Evolutionary conservation across 257 asterid genomes (phyloP).

Genomic region (Ehretia macrophylla): DNA sequence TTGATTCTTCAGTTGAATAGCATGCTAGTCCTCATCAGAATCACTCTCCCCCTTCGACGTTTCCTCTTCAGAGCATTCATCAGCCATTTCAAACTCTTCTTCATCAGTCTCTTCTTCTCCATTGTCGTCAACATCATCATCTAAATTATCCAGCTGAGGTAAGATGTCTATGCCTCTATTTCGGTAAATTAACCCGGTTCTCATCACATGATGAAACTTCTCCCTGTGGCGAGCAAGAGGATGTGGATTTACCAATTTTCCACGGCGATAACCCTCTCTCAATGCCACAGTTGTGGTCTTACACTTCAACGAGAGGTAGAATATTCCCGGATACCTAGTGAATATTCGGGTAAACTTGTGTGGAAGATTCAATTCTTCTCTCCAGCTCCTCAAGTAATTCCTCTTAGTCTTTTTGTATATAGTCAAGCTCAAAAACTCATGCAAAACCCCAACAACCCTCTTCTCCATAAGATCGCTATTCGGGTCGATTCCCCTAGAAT

Average conservation of each 20-base stretch:
- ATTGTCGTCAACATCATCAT: constrained; percentile 25
- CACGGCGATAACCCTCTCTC: constrained; percentile 81
- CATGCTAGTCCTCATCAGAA: constrained; percentile 46
- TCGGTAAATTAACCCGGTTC: constrained; percentile 77
- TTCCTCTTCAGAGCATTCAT: constrained; percentile 37
- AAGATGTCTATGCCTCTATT: constrained; percentile 58
- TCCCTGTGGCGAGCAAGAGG: constrained; percentile 69
- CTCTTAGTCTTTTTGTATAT: constrained; percentile 86
- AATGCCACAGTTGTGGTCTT: constrained; percentile 84
- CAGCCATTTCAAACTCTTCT: constrained; percentile 37
- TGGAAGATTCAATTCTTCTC: constrained; percentile 82
- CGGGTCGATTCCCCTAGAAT: constrained; percentile 72
- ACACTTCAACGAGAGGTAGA: constrained; percentile 80
- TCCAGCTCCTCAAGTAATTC: constrained; percentile 78
- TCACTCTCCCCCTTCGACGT: constrained; percentile 35
- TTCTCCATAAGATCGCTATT: constrained; percentile 93
- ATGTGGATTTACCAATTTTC: constrained; percentile 62
- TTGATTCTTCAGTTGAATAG: not conserved
- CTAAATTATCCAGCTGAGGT: constrained; percentile 39
- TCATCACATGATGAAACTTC: constrained; percentile 76
- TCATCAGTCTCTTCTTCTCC: constrained; percentile 27
- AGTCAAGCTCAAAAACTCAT: constrained; percentile 70
- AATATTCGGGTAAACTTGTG: constrained; percentile 83
- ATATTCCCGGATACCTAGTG: constrained; percentile 92
- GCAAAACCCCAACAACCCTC: constrained; percentile 87